Conservation (phyloP, 257 asterid genomes). For the Plectranthus barbatus region DNA sequence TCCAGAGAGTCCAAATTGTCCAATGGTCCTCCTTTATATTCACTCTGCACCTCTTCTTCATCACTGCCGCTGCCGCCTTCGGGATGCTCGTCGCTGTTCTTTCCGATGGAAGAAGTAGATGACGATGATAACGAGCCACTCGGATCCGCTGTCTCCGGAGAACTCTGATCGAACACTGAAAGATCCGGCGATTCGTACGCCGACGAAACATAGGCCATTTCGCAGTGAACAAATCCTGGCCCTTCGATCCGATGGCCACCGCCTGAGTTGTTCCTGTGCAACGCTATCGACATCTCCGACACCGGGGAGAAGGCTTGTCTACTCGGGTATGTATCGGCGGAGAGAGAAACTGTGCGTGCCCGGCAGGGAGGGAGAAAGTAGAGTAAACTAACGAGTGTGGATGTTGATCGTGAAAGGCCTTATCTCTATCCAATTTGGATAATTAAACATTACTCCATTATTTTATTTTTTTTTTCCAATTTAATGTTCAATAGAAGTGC, state of each 20-base stretch:
- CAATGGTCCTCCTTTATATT: conserved; percentile 34
- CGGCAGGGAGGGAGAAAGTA: not conserved
- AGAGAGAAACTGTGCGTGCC: not conserved
- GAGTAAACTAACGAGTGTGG: conserved; percentile 9
- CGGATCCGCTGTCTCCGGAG: conserved; percentile 8
- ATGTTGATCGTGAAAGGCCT: conserved; percentile 30
- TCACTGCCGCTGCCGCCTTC: conserved; percentile 20
- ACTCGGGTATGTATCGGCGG: not conserved
- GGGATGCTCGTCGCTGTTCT: conserved; percentile 37
- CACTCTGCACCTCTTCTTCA: conserved; percentile 48
- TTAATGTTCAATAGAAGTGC: not conserved
- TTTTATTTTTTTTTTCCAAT: conserved; percentile 27
- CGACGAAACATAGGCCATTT: conserved; percentile 17
- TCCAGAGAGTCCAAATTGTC: conserved; percentile 41
- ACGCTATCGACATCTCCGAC: conserved; percentile 33
- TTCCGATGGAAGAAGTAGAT: conserved; percentile 41
- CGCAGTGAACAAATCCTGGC: conserved; percentile 27
- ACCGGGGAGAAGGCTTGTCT: conserved; percentile 1
- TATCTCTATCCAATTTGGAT: conserved; percentile 67
- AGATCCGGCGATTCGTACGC: conserved; percentile 24
- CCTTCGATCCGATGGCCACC: conserved; percentile 32
- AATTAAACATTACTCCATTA: conserved; percentile 36
- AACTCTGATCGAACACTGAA: conserved; percentile 13
- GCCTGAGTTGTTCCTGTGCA: conserved; percentile 33
- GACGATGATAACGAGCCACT: conserved; percentile 26